These are phyloP conservation scores for Epichloe glyceriae DNA, from an alignment of 2,329 filamentous ascomycete genomes.

Conservation along the genomic window DNA sequence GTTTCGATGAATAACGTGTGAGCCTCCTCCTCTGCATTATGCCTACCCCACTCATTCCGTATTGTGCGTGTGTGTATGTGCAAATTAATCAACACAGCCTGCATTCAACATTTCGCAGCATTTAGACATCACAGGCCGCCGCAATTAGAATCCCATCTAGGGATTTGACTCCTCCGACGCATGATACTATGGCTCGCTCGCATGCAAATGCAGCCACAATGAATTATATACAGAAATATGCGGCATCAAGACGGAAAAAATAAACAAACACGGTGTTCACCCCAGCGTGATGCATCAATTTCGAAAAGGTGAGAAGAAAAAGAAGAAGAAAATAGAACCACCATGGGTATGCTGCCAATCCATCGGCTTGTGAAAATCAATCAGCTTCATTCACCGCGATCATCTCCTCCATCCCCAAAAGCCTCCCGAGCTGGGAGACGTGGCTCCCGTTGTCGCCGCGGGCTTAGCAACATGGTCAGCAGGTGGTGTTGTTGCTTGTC, in stretches of 20 bases:
- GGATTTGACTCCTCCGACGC: background rate
- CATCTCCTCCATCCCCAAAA: slow-evolving; percentile 45
- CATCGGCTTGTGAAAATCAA: background rate
- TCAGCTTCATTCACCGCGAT: slow-evolving; percentile 5
- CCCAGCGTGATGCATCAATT: background rate
- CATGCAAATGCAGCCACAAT: slow-evolving; percentile 1
- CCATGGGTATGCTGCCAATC: background rate
- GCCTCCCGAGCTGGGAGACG: slow-evolving; percentile 25
- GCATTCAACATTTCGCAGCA: background rate
- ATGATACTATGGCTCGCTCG: background rate
- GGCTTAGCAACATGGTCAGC: slow-evolving; percentile 16
- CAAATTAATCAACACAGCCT: too few relatives aligned
- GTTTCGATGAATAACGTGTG: too few relatives aligned
- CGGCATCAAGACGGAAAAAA: slow-evolving; percentile 1
- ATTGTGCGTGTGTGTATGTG: too few relatives aligned
- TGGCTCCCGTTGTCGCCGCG: slow-evolving; percentile 10
- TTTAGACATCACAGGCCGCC: background rate
- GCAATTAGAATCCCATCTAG: background rate
- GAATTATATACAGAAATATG: slow-evolving; percentile 4
- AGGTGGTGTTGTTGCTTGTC: slow-evolving; percentile 14
- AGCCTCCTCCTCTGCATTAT: too few relatives aligned
- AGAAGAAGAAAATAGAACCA: background rate
- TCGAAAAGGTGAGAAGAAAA: background rate
- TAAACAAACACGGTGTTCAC: background rate
- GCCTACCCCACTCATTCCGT: too few relatives aligned